Percentiles rank a stretch among this genome's conserved stretches.
Evolutionary conservation across 306 rosid genomes (phyloP).

Genomic region (Glycine tomentella): DNA sequence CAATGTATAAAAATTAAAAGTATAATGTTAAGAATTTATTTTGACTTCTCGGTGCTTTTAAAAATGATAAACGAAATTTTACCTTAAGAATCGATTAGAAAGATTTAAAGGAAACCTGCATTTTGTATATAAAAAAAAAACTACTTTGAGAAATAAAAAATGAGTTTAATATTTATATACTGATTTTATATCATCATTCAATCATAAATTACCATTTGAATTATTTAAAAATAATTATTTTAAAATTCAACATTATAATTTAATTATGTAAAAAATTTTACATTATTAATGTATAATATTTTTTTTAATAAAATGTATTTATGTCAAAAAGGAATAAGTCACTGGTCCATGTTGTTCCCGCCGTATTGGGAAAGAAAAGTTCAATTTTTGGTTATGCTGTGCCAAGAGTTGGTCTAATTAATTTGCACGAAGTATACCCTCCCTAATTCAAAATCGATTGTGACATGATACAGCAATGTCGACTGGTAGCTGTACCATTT

Average conservation of each 20-base stretch:
- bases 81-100: neutral
- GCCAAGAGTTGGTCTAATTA: neutral
- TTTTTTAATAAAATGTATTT: no score
- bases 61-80: neutral
- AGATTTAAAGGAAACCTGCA: neutral
- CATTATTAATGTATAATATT: no score
- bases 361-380: neutral
- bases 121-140: no score
- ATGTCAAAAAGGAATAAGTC: neutral
- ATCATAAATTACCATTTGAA: no score
- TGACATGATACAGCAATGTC: neutral
- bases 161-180: no score
- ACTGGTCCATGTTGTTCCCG: neutral
- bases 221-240: no score
- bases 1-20: neutral
- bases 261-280: no score
- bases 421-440: neutral
- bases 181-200: no score
- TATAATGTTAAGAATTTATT: neutral
- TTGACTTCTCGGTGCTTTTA: neutral
- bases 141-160: neutral
- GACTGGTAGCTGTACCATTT: neutral
- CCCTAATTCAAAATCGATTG: neutral
- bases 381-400: neutral
- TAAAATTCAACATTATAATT: no score